Base-by-base conservation (phyloP, 2,329 filamentous ascomycete species). In the Hymenoscyphus infarciens region DNA sequence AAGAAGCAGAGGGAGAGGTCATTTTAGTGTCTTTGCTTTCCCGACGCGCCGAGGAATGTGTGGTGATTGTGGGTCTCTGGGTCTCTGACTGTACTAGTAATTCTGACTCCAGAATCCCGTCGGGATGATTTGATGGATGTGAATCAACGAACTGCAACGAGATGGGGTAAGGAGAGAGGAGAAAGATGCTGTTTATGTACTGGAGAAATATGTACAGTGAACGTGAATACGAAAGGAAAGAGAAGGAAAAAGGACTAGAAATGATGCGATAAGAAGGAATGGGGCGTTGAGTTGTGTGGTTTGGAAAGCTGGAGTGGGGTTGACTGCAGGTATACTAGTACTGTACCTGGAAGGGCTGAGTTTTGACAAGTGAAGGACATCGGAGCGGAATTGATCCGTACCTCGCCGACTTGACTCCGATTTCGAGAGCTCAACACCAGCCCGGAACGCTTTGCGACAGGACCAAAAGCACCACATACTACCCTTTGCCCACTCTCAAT, bases 21-120 rank as follows among this genome's bases (percentile, higher is more conserved):
- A 62, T 62, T 62, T n/a, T 57, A 22, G 25, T 25, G 25, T 38
- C 39, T 33, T 19, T 31, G 38, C 22, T 35, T 29, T 35, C 52
- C 35, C 49, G 29, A 52, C 53, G 25, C 42, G 35, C n/a, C 39
- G 22, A 55, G 60, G 55, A 39, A 60, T 54, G 42, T 49, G 42
- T 49, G 49, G 42, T 49, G 49, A 55, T 16, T 55, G 58, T 55
- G 58, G 27, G 29, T 42, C 31, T 33, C 45, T 55, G 58, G 27
- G 29, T 42, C 31, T 33, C 45, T 38, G 57, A 38, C 39, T 58
- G 38, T 42, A n/a, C n/a, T n/a, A n/a, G n/a, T n/a, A 25, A 38
- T 57, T 57, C 55, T 57, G 55, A 57, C 55, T 57, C 7, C 22
- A 61, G 33, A 56, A 45, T 45, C 8, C 15, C 33, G 33, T 35